Evolutionary conservation across 768 basidiomycete species (phyloP).

Genomic region (Tylopilus vinaceipallidus): DNA sequence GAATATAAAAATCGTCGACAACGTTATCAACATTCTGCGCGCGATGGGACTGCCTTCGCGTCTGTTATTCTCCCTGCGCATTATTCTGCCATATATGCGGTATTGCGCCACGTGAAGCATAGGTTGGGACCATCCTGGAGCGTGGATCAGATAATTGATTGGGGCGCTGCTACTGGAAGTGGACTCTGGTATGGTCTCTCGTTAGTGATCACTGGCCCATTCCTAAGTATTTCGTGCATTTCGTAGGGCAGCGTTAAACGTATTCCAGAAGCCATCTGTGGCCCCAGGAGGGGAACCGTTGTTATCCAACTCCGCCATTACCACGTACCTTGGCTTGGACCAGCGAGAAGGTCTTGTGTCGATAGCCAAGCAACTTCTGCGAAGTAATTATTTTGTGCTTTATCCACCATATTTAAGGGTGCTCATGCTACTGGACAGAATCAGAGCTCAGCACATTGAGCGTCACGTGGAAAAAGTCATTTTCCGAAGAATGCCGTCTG

Average conservation of each 20-base stretch:
- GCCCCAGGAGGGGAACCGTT: constrained; percentile 31
- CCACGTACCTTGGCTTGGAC: constrained; percentile 73
- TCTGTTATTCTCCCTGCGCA: constrained; percentile 84
- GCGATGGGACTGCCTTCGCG: constrained; percentile 83
- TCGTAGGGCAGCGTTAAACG: constrained; percentile 61
- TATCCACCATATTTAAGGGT: constrained; percentile 1
- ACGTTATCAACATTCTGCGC: constrained; percentile 53
- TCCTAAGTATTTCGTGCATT: constrained; percentile 9
- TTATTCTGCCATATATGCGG: constrained; percentile 77
- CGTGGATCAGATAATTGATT: constrained; percentile 68
- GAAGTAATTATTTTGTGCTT: constrained; percentile 39
- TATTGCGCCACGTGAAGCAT: constrained; percentile 62
- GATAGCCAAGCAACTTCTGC: constrained; percentile 64
- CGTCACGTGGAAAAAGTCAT: constrained; percentile 56
- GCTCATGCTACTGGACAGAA: constrained; percentile 37
- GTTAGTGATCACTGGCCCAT: neutral
- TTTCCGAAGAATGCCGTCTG: constrained; percentile 46
- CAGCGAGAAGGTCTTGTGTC: constrained; percentile 66
- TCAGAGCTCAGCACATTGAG: constrained; percentile 44
- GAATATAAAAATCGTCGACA: constrained; percentile 62
- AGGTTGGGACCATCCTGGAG: constrained; percentile 64
- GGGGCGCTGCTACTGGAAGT: constrained; percentile 81
- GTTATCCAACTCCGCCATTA: constrained; percentile 50
- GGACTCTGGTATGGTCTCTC: constrained; percentile 66
- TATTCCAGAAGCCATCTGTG: constrained; percentile 50